Base-by-base conservation (phyloP, 768 basidiomycete genomes). In the Leucosporidium scottii region DNA sequence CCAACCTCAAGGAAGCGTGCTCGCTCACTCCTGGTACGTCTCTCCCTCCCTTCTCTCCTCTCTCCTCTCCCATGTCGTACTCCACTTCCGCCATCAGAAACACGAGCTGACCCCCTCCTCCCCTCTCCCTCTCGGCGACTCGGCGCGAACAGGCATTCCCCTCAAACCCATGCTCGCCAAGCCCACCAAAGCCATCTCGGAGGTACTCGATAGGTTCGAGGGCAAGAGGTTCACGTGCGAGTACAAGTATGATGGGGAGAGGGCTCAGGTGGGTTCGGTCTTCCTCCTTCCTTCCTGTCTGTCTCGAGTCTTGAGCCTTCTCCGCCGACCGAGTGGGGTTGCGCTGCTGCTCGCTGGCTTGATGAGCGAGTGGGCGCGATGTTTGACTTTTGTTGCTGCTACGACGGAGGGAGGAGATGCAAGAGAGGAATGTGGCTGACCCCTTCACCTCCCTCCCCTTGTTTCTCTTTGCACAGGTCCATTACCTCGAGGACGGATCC, bases 161-260 rank as follows among this genome's bases (percentile, higher is more conserved):
- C 82, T 99, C 47, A 99, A 99, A 75, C 96, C 96, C 20, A 99
- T 99, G 96, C 82, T 99, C 61, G 96, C 96, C 21, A 99, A 98
- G 79, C 96, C 96, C 13, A 98, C 94, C 0, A 99, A 99, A 79
- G 96, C 96, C 4, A 98, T 99, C 72, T 87, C 91, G 20, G 94
- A 98, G 79, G 94, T 99, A 25, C 83, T 99, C 27, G 94, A 99
- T 79, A 82, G 93, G 65, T 99, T 98, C 75, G 96, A 99, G 78
- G 87, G 86, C 75, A 93, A 93, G 79, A 84, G 83, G 62, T 98
- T 99, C 77, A 97, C 96, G 13, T 98, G 93, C 79, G 96, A 99
- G 81, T 99, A 99, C 80, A 99, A 99, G 79, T 99, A 99, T 73
- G 96, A 99, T 71, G 96, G 96, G 10, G 96, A 99, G 78, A 87